These are phyloP conservation scores for Sporothrix schenckii DNA, from an alignment of 2,329 filamentous ascomycete species.

Conservation along the genomic window DNA sequence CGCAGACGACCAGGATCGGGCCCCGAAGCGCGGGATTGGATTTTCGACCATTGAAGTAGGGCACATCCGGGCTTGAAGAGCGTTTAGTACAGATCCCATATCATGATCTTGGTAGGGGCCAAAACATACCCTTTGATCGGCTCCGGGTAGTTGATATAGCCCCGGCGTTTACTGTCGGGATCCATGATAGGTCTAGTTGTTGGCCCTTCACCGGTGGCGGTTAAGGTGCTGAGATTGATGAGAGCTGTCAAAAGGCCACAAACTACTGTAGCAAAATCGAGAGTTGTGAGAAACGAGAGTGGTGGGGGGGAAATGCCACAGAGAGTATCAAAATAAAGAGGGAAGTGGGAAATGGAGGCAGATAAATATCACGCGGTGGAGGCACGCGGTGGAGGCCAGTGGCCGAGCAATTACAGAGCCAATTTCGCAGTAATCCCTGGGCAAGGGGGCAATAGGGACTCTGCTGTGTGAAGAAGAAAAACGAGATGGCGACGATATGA, in stretches of 20 bases:
- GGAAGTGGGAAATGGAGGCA: not conserved
- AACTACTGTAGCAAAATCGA: not conserved
- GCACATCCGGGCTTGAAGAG: slow-evolving; percentile 43
- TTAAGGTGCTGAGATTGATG: not conserved
- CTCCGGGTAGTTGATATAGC: slow-evolving; percentile 46
- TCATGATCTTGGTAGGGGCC: not conserved
- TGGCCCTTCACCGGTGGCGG: not conserved
- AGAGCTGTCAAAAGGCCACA: not conserved
- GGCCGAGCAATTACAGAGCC: not conserved
- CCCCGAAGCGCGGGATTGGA: slow-evolving; percentile 64
- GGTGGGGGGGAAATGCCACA: not conserved
- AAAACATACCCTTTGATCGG: slow-evolving; percentile 43
- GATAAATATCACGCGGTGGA: not conserved
- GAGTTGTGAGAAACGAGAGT: not conserved
- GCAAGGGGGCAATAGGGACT: not conserved
- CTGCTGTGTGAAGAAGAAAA: not conserved
- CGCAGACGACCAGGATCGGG: slow-evolving; percentile 55
- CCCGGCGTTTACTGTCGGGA: slow-evolving; percentile 32
- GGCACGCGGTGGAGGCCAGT: not conserved
- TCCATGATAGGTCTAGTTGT: slow-evolving; percentile 31
- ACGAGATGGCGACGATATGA: not conserved
- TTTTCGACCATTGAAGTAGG: slow-evolving; percentile 52
- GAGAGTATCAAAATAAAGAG: too few species aligned
- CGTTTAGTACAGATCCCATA: not conserved
- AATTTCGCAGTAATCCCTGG: slow-evolving; percentile 9